These are phyloP conservation scores for Passalora sequoiae DNA, from an alignment of 2,329 filamentous ascomycete species.

Conservation along the genomic window DNA sequence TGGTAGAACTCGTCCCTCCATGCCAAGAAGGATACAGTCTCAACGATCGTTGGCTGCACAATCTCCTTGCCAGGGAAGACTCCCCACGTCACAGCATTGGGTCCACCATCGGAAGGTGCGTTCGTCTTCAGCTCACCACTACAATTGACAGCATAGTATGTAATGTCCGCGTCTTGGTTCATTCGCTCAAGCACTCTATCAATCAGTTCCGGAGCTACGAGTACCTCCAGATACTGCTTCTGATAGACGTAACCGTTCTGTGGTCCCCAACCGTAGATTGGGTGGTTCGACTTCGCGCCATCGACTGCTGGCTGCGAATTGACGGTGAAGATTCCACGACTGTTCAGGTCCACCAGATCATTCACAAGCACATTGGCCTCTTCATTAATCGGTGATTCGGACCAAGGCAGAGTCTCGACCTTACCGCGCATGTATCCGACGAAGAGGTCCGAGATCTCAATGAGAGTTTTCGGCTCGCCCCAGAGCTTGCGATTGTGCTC, in stretches of 20 bases:
- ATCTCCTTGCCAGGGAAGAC: constrained; percentile 99
- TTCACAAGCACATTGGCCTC: constrained; percentile 76
- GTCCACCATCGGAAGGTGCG: constrained; percentile 68
- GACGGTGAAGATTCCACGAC: constrained; percentile 82
- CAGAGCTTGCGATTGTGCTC: constrained; percentile 93
- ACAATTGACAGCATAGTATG: constrained; percentile 90
- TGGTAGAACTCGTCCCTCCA: constrained; percentile 98
- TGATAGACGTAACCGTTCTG: constrained; percentile 96
- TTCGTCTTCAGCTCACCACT: constrained; percentile 78
- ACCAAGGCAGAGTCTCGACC: constrained; percentile 84
- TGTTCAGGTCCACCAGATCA: constrained; percentile 75
- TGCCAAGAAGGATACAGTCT: constrained; percentile 92
- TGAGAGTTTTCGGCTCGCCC: constrained; percentile 75
- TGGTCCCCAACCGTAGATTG: constrained; percentile 89
- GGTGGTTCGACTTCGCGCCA: constrained; percentile 79
- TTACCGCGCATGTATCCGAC: constrained; percentile 77
- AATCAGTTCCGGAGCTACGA: constrained; percentile 76
- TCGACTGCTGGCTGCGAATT: constrained; percentile 97
- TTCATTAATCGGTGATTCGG: constrained; percentile 75
- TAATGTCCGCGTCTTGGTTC: constrained; percentile 71
- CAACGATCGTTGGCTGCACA: constrained; percentile 99
- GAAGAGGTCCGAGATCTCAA: constrained; percentile 78
- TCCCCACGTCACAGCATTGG: constrained; percentile 98
- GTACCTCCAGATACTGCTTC: constrained; percentile 90
- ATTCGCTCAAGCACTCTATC: constrained; percentile 72